These are phyloP conservation scores for Didymella arachidicola DNA, from an alignment of 2,329 filamentous ascomycete species.

Conservation along the genomic window DNA sequence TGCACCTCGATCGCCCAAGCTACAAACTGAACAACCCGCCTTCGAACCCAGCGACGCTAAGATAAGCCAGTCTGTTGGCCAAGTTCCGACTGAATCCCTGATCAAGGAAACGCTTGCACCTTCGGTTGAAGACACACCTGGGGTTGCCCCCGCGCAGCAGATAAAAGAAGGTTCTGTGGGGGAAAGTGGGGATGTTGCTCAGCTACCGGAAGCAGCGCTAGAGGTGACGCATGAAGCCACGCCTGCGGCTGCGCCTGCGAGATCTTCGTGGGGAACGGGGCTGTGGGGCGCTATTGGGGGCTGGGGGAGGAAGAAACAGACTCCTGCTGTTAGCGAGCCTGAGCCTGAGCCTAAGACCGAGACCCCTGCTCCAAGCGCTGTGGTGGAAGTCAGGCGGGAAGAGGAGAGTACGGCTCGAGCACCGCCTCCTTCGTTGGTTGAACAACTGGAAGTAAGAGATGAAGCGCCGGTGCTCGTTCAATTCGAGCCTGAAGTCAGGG, in stretches of 20 bases:
- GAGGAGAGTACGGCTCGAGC: no score
- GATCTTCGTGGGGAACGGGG: constrained; percentile 36
- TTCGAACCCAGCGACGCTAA: not conserved
- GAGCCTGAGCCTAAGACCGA: no score
- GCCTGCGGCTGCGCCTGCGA: constrained; percentile 16
- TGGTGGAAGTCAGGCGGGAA: no score
- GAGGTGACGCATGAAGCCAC: not conserved
- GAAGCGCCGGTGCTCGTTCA: not conserved
- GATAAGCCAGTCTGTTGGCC: not conserved
- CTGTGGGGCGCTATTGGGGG: constrained; percentile 45
- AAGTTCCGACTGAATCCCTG: not conserved
- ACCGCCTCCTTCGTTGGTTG: not conserved
- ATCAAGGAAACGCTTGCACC: not conserved
- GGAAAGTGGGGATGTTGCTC: no score
- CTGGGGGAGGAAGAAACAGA: constrained; percentile 33
- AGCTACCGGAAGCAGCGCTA: not conserved
- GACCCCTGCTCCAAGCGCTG: no score
- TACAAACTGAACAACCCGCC: not conserved
- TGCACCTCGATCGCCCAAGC: not conserved
- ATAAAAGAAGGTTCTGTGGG: no score
- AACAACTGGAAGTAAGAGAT: not conserved
- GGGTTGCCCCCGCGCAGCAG: not conserved
- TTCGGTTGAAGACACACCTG: not conserved
- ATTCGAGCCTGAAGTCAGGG: not conserved
- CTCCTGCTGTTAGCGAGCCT: not conserved